A percentile compares a stretch with the other conserved stretches of the same genome.
Conservation (phyloP, 2,329 filamentous ascomycete genomes). For the Cladosporium sp. region DNA sequence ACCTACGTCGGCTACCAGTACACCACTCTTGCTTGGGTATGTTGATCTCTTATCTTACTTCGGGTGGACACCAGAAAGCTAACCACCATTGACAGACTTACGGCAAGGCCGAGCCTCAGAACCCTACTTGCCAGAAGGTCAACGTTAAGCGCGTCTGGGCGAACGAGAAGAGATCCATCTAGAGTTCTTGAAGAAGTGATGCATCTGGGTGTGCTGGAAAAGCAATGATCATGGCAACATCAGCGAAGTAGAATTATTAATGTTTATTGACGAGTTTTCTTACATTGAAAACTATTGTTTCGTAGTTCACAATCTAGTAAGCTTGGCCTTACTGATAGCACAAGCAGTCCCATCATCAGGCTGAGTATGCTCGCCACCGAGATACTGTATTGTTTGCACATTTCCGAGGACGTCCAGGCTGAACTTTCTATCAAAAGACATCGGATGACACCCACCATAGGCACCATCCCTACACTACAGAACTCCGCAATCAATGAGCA, state of each 20-base stretch:
- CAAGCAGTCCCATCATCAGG: not conserved
- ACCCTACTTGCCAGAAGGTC: slow-evolving; percentile 49
- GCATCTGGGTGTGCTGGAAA: not conserved
- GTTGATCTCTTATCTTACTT: not conserved
- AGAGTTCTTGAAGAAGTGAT: not conserved
- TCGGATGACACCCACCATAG: no score
- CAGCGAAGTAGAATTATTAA: not conserved
- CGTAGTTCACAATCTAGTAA: not conserved
- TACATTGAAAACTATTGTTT: not conserved
- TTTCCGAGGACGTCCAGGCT: no score
- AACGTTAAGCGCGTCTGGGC: slow-evolving; percentile 35
- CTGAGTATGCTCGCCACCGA: not conserved
- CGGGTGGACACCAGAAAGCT: not conserved
- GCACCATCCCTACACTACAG: not conserved
- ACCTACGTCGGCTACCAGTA: slow-evolving; percentile 48
- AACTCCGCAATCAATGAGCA: not conserved
- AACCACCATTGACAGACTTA: slow-evolving; percentile 27
- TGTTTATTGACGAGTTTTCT: not conserved
- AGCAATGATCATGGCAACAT: not conserved
- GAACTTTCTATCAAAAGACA: no score
- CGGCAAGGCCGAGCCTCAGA: slow-evolving; percentile 45
- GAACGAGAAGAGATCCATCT: slow-evolving; percentile 1
- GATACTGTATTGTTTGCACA: no score
- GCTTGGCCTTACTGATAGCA: not conserved
- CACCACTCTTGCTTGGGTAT: slow-evolving; percentile 46